Evolutionary conservation across 2,329 filamentous ascomycete species (phyloP).

Genomic region (Dactylonectria estremocensis): DNA sequence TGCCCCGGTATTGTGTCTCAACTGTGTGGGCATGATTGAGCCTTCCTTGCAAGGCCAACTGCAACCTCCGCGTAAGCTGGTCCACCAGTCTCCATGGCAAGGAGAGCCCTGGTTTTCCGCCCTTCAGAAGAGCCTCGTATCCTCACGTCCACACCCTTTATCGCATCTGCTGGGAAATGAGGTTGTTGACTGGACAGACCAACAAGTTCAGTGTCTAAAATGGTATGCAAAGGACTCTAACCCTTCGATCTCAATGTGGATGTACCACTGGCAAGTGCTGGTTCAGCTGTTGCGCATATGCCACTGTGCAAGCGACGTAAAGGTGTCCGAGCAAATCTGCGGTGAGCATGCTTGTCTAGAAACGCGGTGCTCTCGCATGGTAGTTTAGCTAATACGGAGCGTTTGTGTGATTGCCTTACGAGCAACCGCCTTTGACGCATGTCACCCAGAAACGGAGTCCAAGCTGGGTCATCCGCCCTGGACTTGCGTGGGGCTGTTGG

Average conservation of each 20-base stretch:
- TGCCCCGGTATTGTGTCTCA: neutral
- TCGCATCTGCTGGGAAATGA: neutral
- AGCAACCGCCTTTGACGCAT: neutral
- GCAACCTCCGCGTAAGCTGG: neutral
- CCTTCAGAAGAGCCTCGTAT: neutral
- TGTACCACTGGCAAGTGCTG: neutral
- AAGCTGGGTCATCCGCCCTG: neutral
- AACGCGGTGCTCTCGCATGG: neutral
- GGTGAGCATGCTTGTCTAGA: neutral
- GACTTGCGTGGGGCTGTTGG: neutral
- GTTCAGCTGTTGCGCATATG: neutral
- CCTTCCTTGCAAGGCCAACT: neutral
- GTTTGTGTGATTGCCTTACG: neutral
- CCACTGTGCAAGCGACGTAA: neutral
- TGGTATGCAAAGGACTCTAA: neutral
- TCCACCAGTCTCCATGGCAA: neutral
- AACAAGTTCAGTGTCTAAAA: neutral
- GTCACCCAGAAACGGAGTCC: neutral
- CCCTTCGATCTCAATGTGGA: neutral
- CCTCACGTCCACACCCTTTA: neutral
- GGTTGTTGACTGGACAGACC: neutral
- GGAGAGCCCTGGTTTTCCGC: neutral
- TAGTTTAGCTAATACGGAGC: neutral
- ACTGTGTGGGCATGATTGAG: neutral
- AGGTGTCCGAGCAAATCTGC: conserved; percentile 1